phyloP scores from a whole-genome alignment of 805 yeast species.

The Grigorovia humatica region DNA sequence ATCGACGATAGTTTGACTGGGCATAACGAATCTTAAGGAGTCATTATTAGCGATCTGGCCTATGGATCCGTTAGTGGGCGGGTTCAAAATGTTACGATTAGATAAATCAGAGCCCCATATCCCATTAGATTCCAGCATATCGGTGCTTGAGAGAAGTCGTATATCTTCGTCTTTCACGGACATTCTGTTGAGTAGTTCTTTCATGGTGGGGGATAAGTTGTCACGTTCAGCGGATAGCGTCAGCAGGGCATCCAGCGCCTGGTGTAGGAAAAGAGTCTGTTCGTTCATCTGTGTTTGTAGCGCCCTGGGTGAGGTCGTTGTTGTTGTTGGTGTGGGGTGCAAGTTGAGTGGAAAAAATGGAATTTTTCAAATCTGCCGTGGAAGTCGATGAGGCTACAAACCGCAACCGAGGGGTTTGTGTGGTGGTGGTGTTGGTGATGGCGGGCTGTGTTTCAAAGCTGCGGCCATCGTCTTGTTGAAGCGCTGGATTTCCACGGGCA shows the following conservation, averaged over 20 bases:
- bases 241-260: conserved; percentile 27
- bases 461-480: background rate
- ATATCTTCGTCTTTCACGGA: background rate
- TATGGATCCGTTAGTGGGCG: background rate
- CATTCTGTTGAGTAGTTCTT: conserved; percentile 20
- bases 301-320: background rate
- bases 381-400: background rate
- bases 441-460: background rate
- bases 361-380: too few species aligned
- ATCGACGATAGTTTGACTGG: conserved; percentile 1
- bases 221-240: conserved; percentile 20
- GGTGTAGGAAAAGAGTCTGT: conserved; percentile 21
- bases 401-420: too few species aligned
- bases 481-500: background rate
- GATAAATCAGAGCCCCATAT: too few species aligned
- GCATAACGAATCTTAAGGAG: background rate
- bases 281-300: conserved; percentile 18
- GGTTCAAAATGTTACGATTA: too few species aligned
- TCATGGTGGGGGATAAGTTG: conserved; percentile 23
- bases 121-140: too few species aligned
- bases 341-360: too few species aligned
- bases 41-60: background rate
- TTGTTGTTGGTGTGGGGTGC: background rate
- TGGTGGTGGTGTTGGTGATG: too few species aligned
- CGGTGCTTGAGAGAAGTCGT: background rate